Base-by-base conservation (phyloP, 192 early-diverging fungal species). In the Borealophlyctis nickersoniae region DNA sequence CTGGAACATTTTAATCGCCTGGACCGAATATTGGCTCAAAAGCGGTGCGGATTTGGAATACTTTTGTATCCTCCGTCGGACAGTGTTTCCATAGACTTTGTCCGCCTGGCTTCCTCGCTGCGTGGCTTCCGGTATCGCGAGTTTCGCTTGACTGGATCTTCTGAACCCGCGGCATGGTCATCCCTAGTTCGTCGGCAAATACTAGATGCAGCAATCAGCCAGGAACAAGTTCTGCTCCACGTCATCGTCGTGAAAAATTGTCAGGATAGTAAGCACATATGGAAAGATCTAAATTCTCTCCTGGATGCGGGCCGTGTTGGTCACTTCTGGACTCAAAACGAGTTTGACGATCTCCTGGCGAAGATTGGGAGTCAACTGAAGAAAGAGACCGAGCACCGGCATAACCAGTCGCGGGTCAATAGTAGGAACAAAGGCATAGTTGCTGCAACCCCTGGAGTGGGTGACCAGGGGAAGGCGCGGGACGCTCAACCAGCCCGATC, bases 301-400 rank as follows among this genome's bases (percentile, higher is more conserved):
- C 9, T 61, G 35, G 60, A 61, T 29, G 32, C 16, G 1, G 45
- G 39, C 19, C 30, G 36, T 1, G 23, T 22, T 11, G n/a, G 1
- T 7, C 60, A 61, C 1, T 29, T 61, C 22, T 61, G 60, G 60
- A 24, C 45, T 9, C 0, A 35, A n/a, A 26, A 19, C 35, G 60
- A 61, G 27, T 61, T 27, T 1, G 60, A 61, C 5, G 60, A 61
- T 61, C 24, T 61, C 19, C 14, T 61, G 55, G 57, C 26, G 23
- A 16, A 26, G 0, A 13, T 22, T 13, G 13, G 1, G 16, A 55
- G 39, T 19, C 7, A 7, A 13, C 39, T 45, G 9, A 45, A 19
- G 7, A 19, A 45, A 45, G 39, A 19, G 19, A 7, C 19, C 9
- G 39, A 45, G 19, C 19, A 7, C 19, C 19, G 9, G 19, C 39